Evolutionary conservation across 306 rosid species (phyloP).

Genomic region (Glycyrrhiza uralensis): DNA sequence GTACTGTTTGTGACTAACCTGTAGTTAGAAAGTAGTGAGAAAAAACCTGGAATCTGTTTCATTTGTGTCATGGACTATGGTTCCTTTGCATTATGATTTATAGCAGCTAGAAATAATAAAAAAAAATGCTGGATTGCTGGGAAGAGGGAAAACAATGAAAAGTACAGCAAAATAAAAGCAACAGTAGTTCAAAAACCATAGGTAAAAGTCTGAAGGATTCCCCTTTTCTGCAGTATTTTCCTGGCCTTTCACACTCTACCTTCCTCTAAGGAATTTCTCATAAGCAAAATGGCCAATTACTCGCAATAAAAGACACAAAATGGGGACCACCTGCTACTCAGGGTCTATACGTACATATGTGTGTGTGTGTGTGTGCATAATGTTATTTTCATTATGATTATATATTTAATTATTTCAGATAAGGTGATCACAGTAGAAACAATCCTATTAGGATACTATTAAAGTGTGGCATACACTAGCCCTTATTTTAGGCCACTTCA

Average conservation of each 20-base stretch:
- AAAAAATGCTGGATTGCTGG: neutral
- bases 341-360: neutral
- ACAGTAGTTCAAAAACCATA: neutral
- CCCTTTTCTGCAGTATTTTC: neutral
- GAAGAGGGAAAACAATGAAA: neutral
- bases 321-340: too few species aligned
- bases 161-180: neutral
- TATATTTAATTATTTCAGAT: neutral
- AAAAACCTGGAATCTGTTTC: neutral
- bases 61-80: neutral
- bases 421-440: neutral
- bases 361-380: neutral
- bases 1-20: constrained; percentile 35
- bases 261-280: neutral
- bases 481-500: neutral
- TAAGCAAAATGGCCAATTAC: too few species aligned
- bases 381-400: neutral
- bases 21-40: neutral
- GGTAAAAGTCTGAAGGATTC: neutral
- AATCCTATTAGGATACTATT: neutral
- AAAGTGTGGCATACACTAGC: neutral
- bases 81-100: neutral
- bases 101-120: neutral
- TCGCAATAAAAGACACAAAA: too few species aligned
- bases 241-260: neutral